A percentile compares a stretch with the other conserved stretches of the same genome.
Conservation (phyloP, 108 stramenopile genomes). For the Chaetoceros tenuissimus region DNA sequence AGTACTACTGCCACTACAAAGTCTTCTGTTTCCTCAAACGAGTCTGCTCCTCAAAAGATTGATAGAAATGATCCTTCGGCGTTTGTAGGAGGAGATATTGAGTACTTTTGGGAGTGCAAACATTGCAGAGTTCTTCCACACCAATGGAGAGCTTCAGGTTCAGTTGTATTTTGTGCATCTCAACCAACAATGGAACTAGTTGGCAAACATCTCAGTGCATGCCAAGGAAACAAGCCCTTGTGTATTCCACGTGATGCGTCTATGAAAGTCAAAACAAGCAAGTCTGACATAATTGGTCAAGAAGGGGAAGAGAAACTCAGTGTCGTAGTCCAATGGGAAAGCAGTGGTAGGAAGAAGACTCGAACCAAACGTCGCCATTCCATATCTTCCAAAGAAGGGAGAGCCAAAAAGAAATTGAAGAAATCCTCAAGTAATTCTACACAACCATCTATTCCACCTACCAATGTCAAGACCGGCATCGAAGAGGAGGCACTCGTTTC, state of each 20-base stretch:
- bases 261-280: conserved; percentile 7
- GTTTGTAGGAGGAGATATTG: conserved; percentile 20
- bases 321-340: conserved; percentile 27
- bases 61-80: too few relatives aligned
- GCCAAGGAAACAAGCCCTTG: conserved; percentile 24
- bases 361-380: neutral
- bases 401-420: neutral
- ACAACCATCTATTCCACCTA: neutral
- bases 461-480: conserved; percentile 19
- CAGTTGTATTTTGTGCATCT: conserved; percentile 25
- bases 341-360: neutral
- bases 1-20: too few relatives aligned
- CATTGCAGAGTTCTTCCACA: conserved; percentile 25
- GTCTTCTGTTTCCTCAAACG: too few relatives aligned
- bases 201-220: conserved; percentile 16
- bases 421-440: neutral
- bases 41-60: too few relatives aligned
- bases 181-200: conserved; percentile 22
- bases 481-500: conserved; percentile 21
- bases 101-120: conserved; percentile 40
- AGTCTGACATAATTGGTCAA: conserved; percentile 23
- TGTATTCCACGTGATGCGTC: conserved; percentile 26
- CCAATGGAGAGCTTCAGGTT: conserved; percentile 24
- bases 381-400: neutral
- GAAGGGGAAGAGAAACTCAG: conserved; percentile 13